phyloP scores from a whole-genome alignment of 192 early-diverging fungal species.

The Phlyctochytrium arcticum region DNA sequence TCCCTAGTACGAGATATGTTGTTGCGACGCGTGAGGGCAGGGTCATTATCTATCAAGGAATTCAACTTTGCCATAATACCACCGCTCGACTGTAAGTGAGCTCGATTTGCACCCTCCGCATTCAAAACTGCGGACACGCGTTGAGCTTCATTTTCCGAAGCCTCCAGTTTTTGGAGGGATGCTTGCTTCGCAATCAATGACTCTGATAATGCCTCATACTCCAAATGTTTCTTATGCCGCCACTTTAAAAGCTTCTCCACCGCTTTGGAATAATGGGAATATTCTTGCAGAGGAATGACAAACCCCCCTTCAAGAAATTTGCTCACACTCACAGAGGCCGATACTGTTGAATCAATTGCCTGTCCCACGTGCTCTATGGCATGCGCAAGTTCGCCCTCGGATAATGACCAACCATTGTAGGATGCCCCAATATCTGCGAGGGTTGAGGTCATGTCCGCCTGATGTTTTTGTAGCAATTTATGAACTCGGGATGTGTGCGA shows the following conservation, averaged over 20 bases:
- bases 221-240: conserved; percentile 78
- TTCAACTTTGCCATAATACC: conserved; percentile 64
- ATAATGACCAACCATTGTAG: conserved; percentile 93
- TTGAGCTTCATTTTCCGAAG: conserved; percentile 60
- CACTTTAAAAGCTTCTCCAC: conserved; percentile 85
- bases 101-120: conserved; percentile 55
- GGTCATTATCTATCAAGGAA: conserved; percentile 94
- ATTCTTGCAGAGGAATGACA: conserved; percentile 80
- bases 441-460: conserved; percentile 64
- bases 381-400: conserved; percentile 70
- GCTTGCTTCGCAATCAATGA: conserved; percentile 31
- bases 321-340: conserved; percentile 66
- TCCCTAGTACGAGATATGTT: conserved; percentile 86
- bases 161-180: conserved; percentile 35
- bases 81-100: conserved; percentile 8
- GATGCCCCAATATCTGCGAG: conserved; percentile 86
- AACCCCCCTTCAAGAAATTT: conserved; percentile 72
- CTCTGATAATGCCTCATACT: conserved; percentile 45
- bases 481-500: conserved; percentile 71
- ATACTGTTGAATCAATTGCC: conserved; percentile 81
- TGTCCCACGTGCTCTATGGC: conserved; percentile 91
- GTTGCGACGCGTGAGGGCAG: conserved; percentile 80
- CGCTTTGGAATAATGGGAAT: conserved; percentile 80
- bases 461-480: conserved; percentile 61
- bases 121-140: conserved; percentile 68